Percentiles rank a stretch among this genome's conserved stretches.
phyloP scores from a whole-genome alignment of 2,329 filamentous ascomycete genomes.

The Colletotrichum tofieldiae region DNA sequence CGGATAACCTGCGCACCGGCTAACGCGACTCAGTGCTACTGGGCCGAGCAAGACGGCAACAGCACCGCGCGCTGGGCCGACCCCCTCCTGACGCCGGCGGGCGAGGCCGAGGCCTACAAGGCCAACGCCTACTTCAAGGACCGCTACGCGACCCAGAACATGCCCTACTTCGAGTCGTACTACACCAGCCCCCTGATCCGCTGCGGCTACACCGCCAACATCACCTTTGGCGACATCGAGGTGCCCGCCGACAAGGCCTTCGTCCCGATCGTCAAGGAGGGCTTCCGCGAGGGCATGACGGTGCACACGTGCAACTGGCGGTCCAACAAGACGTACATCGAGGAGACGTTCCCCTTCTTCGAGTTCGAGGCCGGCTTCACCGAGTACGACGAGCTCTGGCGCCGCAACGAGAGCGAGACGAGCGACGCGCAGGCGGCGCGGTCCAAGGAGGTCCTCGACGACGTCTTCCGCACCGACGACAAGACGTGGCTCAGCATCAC shows the following conservation, averaged over 20 bases:
- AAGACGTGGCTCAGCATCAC: conserved; percentile 73
- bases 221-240: conserved; percentile 71
- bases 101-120: conserved; percentile 70
- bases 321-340: conserved; percentile 68
- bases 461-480: conserved; percentile 68
- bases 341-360: conserved; percentile 66
- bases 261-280: conserved; percentile 74
- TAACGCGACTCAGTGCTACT: conserved; percentile 69
- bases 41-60: conserved; percentile 76
- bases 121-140: conserved; percentile 73
- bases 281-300: conserved; percentile 76
- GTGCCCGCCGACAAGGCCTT: conserved; percentile 69
- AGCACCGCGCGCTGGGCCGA: conserved; percentile 75
- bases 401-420: conserved; percentile 59
- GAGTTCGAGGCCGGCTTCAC: conserved; percentile 73
- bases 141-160: conserved; percentile 66
- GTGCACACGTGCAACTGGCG: conserved; percentile 80
- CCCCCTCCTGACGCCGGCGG: conserved; percentile 71
- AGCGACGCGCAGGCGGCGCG: conserved; percentile 64
- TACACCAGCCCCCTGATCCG: conserved; percentile 76
- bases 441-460: conserved; percentile 67
- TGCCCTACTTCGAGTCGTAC: conserved; percentile 75
- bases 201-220: conserved; percentile 74
- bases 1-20: background rate
- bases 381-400: conserved; percentile 68